Conservation (phyloP, 768 basidiomycete genomes). For the Suillus subluteus region DNA sequence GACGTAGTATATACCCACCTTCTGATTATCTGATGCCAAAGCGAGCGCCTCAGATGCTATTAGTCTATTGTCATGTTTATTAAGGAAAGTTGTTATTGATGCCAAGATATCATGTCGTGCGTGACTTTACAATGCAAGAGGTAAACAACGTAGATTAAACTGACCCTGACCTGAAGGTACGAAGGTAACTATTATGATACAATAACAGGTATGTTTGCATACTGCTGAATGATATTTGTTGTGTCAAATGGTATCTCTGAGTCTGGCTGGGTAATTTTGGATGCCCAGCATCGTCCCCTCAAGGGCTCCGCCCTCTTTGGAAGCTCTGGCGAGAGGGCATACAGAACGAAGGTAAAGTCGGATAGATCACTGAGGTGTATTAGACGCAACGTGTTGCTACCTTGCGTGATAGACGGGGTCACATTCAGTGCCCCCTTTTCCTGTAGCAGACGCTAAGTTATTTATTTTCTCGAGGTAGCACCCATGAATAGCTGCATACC, state of each 20-base stretch:
- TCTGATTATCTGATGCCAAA: not conserved
- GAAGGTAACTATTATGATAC: constrained; percentile 8
- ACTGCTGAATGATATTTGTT: constrained; percentile 1
- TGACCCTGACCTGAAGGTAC: not conserved
- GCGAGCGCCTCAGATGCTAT: not conserved
- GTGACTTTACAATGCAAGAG: not conserved
- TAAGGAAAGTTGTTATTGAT: not conserved
- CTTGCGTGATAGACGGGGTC: constrained; percentile 43
- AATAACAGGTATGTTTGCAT: constrained; percentile 5
- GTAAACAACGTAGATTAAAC: not conserved
- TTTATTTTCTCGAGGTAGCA: not conserved
- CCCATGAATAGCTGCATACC: constrained; percentile 34
- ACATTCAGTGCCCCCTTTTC: constrained; percentile 42
- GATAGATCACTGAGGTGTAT: constrained; percentile 51
- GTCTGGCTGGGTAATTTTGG: constrained; percentile 14
- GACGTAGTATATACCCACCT: not conserved
- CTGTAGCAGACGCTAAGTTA: constrained; percentile 20
- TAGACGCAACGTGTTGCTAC: constrained; percentile 51
- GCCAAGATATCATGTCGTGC: not conserved
- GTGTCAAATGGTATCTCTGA: not conserved
- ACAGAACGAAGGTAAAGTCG: constrained; percentile 48
- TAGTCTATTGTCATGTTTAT: not conserved
- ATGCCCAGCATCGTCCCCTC: constrained; percentile 28
- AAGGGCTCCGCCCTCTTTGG: constrained; percentile 22
- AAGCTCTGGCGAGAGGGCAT: constrained; percentile 34